Evolutionary conservation across 495 filamentous ascomycete species (phyloP).

Genomic region (Penicillium tannophilum): DNA sequence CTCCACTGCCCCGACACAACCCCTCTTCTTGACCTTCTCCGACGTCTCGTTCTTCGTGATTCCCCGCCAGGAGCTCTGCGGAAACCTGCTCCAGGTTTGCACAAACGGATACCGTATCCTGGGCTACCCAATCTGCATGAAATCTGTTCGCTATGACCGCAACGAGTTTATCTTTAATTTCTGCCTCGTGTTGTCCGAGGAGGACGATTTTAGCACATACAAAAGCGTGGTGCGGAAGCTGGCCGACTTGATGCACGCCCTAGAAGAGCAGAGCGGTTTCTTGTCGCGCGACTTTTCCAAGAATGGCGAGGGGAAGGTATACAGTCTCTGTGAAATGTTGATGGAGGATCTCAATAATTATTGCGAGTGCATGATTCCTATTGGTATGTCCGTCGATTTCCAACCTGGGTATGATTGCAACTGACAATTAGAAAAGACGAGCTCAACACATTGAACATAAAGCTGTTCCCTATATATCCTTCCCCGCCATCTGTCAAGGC

Average conservation of each 20-base stretch:
- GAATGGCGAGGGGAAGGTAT: conserved; percentile 63
- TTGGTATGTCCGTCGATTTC: conserved; percentile 55
- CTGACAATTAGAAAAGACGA: conserved; percentile 61
- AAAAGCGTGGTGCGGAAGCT: conserved; percentile 83
- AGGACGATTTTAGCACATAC: conserved; percentile 67
- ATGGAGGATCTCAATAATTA: conserved; percentile 97
- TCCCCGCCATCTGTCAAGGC: conserved; percentile 75
- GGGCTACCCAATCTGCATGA: conserved; percentile 86
- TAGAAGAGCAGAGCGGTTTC: conserved; percentile 86
- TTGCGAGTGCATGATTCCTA: conserved; percentile 95
- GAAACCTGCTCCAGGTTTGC: conserved; percentile 75
- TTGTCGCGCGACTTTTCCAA: conserved; percentile 53
- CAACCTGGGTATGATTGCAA: conserved; percentile 7
- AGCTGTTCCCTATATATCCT: conserved; percentile 83
- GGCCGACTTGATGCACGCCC: conserved; percentile 77
- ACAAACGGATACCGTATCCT: conserved; percentile 79
- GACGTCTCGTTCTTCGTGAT: conserved; percentile 88
- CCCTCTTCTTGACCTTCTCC: conserved; percentile 78
- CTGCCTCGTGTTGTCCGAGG: conserved; percentile 77
- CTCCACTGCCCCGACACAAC: conserved; percentile 48
- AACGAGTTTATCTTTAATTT: conserved; percentile 99
- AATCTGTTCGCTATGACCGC: conserved; percentile 71
- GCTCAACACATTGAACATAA: conserved; percentile 93
- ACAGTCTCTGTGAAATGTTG: conserved; percentile 84
- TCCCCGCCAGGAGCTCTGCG: conserved; percentile 87